These are phyloP conservation scores for Tarenaya hassleriana DNA, from an alignment of 345 rosid species.

Conservation along the genomic window DNA sequence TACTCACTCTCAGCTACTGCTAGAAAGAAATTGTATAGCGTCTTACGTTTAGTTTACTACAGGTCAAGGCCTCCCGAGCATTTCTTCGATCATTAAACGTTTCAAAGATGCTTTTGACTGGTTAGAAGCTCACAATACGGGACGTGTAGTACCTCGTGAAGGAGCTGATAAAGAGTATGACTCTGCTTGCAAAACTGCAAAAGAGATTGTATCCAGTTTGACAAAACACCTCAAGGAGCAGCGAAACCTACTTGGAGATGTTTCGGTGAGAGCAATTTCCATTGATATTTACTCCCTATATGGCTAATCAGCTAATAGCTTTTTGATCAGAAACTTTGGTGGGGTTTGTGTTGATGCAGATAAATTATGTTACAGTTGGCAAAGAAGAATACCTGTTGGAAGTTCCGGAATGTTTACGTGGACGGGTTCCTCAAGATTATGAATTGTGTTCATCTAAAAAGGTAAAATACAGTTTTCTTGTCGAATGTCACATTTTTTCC, in stretches of 20 bases:
- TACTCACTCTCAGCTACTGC: slow-evolving; percentile 14
- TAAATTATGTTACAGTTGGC: slow-evolving; percentile 83
- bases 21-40: background rate
- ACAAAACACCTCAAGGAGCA: slow-evolving; percentile 82
- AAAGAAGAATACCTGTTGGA: slow-evolving; percentile 83
- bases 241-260: slow-evolving; percentile 65
- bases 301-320: slow-evolving; percentile 7
- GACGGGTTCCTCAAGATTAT: slow-evolving; percentile 71
- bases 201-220: slow-evolving; percentile 59
- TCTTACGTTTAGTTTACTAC: slow-evolving; percentile 28
- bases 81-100: slow-evolving; percentile 50
- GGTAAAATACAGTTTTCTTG: slow-evolving; percentile 32
- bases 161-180: slow-evolving; percentile 85
- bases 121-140: slow-evolving; percentile 81
- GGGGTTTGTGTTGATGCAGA: slow-evolving; percentile 38
- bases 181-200: slow-evolving; percentile 48
- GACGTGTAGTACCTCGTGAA: slow-evolving; percentile 81
- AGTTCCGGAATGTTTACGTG: slow-evolving; percentile 73
- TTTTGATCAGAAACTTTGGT: slow-evolving; percentile 24
- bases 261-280: slow-evolving; percentile 48
- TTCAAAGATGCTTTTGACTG: slow-evolving; percentile 94
- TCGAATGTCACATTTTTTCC: slow-evolving; percentile 2
- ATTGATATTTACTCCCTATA: slow-evolving; percentile 12
- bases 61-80: slow-evolving; percentile 68
- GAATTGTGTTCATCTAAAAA: slow-evolving; percentile 93